Evolutionary conservation across 176 grass and related monocot genomes (phyloP).

Genomic region (Canna indica): DNA sequence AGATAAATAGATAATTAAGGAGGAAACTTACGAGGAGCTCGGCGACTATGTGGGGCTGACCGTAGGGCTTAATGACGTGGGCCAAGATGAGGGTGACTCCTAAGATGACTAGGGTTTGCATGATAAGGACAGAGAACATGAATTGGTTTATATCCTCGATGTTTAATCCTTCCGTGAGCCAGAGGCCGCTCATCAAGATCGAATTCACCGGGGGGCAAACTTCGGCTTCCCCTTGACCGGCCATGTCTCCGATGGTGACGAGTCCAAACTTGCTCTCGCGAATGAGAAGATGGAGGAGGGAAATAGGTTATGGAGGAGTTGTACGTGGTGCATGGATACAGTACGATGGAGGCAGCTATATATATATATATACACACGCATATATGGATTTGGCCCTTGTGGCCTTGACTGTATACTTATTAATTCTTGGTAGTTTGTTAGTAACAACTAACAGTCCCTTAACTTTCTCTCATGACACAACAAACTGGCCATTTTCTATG

Average conservation of each 20-base stretch:
- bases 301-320: too few species aligned
- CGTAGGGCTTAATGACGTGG: neutral
- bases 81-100: neutral
- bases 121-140: neutral
- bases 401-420: too few species aligned
- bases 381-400: too few species aligned
- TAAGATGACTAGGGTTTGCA: neutral
- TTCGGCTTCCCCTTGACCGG: neutral
- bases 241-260: neutral
- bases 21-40: neutral
- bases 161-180: too few species aligned
- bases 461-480: too few species aligned
- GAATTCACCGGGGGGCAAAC: neutral
- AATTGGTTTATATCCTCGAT: neutral
- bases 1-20: neutral
- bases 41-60: neutral
- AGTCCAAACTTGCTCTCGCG: too few species aligned
- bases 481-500: too few species aligned
- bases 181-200: neutral
- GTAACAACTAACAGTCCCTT: too few species aligned
- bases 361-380: too few species aligned
- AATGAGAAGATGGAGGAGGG: neutral
- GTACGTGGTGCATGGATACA: too few species aligned
- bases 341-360: too few species aligned
- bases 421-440: too few species aligned